Conservation (phyloP, 2,329 filamentous ascomycete species). For the Apiospora rasikravindrae region DNA sequence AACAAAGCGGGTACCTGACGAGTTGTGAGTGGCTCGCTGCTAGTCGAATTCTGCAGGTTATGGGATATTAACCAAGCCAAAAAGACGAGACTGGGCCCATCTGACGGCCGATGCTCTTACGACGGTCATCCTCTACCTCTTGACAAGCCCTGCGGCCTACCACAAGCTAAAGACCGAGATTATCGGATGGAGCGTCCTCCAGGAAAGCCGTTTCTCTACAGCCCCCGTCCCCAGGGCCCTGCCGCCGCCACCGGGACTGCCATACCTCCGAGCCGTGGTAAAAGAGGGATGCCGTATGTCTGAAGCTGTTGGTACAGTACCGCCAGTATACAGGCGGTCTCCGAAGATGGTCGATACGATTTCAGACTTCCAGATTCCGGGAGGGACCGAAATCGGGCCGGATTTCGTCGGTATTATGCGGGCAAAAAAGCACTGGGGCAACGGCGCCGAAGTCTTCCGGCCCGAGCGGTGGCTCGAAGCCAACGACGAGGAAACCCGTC, state of each 20-base stretch:
- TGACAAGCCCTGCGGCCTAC: slow-evolving; percentile 43
- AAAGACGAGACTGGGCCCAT: slow-evolving; percentile 53
- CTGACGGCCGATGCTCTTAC: slow-evolving; percentile 55
- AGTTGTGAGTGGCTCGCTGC: slow-evolving; percentile 25
- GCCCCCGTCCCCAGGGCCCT: slow-evolving; percentile 35
- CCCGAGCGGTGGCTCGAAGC: slow-evolving; percentile 51
- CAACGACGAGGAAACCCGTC: slow-evolving; percentile 31
- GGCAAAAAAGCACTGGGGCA: slow-evolving; percentile 41
- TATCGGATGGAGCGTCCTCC: slow-evolving; percentile 44
- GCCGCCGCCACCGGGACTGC: slow-evolving; percentile 32
- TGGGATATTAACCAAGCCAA: background rate
- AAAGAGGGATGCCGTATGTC: slow-evolving; percentile 47
- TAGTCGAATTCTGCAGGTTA: background rate
- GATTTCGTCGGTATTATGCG: slow-evolving; percentile 45
- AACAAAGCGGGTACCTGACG: slow-evolving; percentile 26
- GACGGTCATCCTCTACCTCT: slow-evolving; percentile 51
- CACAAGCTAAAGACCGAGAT: slow-evolving; percentile 30
- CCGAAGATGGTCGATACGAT: slow-evolving; percentile 36
- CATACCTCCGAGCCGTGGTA: slow-evolving; percentile 45
- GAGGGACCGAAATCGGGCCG: slow-evolving; percentile 45
- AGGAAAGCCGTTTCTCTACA: slow-evolving; percentile 29
- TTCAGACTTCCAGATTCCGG: slow-evolving; percentile 41
- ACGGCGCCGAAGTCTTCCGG: slow-evolving; percentile 40
- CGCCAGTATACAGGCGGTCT: slow-evolving; percentile 36
- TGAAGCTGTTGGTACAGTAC: slow-evolving; percentile 34